Conservation (phyloP, 306 rosid genomes). For the Coriaria nepalensis region DNA sequence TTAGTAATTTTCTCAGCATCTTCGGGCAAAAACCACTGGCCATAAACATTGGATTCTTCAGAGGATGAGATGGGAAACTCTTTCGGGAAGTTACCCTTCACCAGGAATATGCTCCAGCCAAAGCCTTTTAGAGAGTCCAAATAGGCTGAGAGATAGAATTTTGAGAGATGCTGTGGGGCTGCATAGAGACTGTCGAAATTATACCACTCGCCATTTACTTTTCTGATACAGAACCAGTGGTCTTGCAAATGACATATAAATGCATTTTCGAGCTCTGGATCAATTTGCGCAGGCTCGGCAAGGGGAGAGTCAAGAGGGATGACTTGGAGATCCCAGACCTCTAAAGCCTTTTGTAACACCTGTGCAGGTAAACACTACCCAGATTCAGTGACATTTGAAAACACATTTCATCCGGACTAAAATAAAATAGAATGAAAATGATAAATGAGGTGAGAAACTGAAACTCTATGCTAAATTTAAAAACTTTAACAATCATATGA, state of each 20-base stretch:
- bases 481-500: too few species aligned
- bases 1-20: slow-evolving; percentile 92
- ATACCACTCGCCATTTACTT: slow-evolving; percentile 90
- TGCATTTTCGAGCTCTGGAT: slow-evolving; percentile 88
- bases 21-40: slow-evolving; percentile 93
- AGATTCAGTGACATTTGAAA: background rate
- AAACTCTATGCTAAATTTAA: too few species aligned
- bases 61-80: slow-evolving; percentile 80
- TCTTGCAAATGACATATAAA: slow-evolving; percentile 91
- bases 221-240: slow-evolving; percentile 96
- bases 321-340: slow-evolving; percentile 97
- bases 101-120: slow-evolving; percentile 98
- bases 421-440: too few species aligned
- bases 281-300: slow-evolving; percentile 95
- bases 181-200: slow-evolving; percentile 95
- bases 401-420: too few species aligned
- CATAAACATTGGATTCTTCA: slow-evolving; percentile 83
- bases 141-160: slow-evolving; percentile 92
- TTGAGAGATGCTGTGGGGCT: slow-evolving; percentile 87
- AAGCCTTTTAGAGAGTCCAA: slow-evolving; percentile 82
- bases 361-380: slow-evolving; percentile 20
- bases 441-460: too few species aligned
- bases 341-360: slow-evolving; percentile 93
- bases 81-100: slow-evolving; percentile 83
- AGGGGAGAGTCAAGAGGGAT: slow-evolving; percentile 95